phyloP scores from a whole-genome alignment of 306 rosid species.

The Medicago arabica region DNA sequence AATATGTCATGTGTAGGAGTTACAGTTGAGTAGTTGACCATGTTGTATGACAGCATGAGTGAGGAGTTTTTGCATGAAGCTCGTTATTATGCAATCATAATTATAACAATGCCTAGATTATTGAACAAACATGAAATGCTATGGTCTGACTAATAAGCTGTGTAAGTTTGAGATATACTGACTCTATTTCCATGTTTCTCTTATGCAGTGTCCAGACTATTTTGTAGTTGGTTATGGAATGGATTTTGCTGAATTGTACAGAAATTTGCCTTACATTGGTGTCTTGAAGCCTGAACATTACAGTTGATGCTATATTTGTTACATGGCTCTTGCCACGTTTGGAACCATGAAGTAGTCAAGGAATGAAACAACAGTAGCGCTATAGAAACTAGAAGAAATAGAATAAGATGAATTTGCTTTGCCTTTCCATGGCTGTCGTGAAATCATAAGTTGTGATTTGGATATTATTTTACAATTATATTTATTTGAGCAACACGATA shows the following conservation, averaged over 20 bases:
- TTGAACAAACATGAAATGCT: conserved; percentile 27
- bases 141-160: conserved; percentile 14
- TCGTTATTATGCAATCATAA: neutral
- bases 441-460: conserved; percentile 25
- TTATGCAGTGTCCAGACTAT: conserved; percentile 80
- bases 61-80: neutral
- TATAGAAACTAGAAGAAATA: conserved; percentile 12
- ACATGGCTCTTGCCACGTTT: neutral
- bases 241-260: conserved; percentile 80
- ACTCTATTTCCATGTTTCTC: conserved; percentile 28
- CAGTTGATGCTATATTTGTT: conserved; percentile 36
- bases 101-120: neutral
- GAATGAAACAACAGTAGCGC: neutral
- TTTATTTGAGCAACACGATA: conserved; percentile 1
- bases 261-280: conserved; percentile 90
- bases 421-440: neutral
- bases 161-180: conserved; percentile 15
- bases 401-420: neutral
- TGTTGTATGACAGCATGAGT: neutral
- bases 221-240: conserved; percentile 95
- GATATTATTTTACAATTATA: conserved; percentile 1
- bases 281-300: conserved; percentile 81
- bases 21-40: neutral
- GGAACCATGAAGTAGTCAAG: neutral
- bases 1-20: neutral